Evolutionary conservation across 768 basidiomycete genomes (phyloP).

Genomic region (Exsudoporus frostii): DNA sequence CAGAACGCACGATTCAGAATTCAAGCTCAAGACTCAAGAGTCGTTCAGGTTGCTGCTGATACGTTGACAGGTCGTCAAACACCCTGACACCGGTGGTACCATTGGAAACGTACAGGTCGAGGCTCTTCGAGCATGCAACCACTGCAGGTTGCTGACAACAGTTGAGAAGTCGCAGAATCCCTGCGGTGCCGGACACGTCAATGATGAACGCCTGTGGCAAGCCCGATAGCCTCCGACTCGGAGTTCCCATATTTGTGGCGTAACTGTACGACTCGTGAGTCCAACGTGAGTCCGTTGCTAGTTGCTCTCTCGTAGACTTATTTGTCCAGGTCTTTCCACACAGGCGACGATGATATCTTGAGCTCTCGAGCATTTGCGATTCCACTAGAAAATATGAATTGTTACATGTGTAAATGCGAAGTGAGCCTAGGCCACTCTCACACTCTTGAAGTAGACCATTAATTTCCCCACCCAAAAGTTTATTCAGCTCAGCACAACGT

Average conservation of each 20-base stretch:
- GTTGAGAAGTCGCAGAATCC: neutral
- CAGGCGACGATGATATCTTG: too few species aligned
- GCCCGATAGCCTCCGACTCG: neutral
- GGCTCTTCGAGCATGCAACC: too few species aligned
- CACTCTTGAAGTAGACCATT: too few species aligned
- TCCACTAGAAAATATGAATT: neutral
- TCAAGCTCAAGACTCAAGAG: too few species aligned
- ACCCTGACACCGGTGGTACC: too few species aligned
- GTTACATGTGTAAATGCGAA: neutral
- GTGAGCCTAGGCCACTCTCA: neutral
- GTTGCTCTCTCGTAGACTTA: neutral
- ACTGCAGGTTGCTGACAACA: neutral
- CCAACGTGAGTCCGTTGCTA: neutral
- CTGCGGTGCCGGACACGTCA: neutral
- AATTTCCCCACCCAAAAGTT: too few species aligned
- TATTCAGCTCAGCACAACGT: neutral
- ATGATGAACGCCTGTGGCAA: neutral
- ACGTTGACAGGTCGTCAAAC: neutral
- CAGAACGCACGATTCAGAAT: neutral
- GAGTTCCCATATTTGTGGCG: neutral
- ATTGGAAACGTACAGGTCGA: neutral
- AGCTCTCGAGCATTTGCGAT: neutral
- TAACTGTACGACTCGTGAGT: too few species aligned
- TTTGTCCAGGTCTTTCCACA: neutral
- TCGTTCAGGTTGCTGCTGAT: neutral